Evolutionary conservation across 2,329 filamentous ascomycete species (phyloP), one percentile per base, ranked within the genome.

Genomic region (Beauveria sp.): DNA sequence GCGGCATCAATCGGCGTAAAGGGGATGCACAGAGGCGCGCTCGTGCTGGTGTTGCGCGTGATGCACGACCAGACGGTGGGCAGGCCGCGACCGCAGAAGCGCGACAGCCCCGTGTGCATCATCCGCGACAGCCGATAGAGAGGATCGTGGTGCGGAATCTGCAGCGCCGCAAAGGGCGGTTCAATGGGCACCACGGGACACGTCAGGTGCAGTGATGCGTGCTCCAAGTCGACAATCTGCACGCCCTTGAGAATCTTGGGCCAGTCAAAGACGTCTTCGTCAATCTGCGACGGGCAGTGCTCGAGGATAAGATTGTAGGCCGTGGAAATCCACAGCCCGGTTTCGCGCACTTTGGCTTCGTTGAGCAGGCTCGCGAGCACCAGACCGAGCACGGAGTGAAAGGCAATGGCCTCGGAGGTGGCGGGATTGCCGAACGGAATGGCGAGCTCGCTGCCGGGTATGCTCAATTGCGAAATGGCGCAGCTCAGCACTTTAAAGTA

Each of bases 51-150:
- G 18, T 64, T 64, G 22, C 66, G 66, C 2, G 70, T 70, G 56
- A 77, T 73, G 59, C 72, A 76, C 0, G 74, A 76, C 76, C 75
- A 77, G 47, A 78, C 77, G 0, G 76, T 76, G 2, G 76, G 75
- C 8, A 78, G 61, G 0, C 75, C 71, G 8, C 76, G 67, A 0
- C 75, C 76, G 1, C 75, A 75, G 57, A 78, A 78, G 55, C 77
- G 73, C 3, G 70, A 72, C 3, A 78, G 63, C 0, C 76, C 75
- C 0, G 71, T 75, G 55, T 78, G 74, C 76, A 78, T 77, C 75
- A 78, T 77, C 18, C 74, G 70, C 1, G 75, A 77, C 0, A 78
- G 67, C 6, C 72, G 69, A 46, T 76, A 75, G 3, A 77, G 70
- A 22, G 76, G 75, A 61, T 78, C 76, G 48, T 71, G 70, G 12